Evolutionary conservation across 2,329 filamentous ascomycete genomes (phyloP), one percentile per base, ranked within the genome.

Genomic region (Fusarium sp.): DNA sequence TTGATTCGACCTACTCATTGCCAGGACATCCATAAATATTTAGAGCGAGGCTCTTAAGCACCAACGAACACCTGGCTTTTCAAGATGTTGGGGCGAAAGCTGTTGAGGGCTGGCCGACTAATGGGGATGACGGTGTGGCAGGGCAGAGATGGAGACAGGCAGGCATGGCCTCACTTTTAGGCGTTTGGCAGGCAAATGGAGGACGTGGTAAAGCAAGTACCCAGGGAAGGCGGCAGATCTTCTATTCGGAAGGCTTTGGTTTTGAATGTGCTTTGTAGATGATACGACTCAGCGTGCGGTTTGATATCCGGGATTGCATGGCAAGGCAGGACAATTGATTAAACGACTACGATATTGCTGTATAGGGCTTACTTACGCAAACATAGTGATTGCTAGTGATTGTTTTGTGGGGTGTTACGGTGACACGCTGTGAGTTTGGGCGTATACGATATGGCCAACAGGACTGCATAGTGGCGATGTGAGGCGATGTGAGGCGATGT

Each of bases 251-350:
- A 41, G 52, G 44, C 44, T 66, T 63, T 71, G 51, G 35, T 52
- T 56, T 72, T 63, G 49, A 59, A 65, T 73, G 66, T 68, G 65
- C 62, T 62, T 61, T 62, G 56, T 62, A 73, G 57, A 68, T 35
- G 51, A 50, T 53, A 58, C 51, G 54, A 67, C 63, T 65, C 30
- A 58, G 67, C 56, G 48, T 61, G 53, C 51, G 67, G 50, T 62
- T 59, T 67, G 65, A 67, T 67, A 57, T 68, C 49, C 65, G 44
- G 46, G 47, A 48, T 61, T 56, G 59, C 47, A 62, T 61, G 59
- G 46, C 49, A 61, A 49, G 56, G 51, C 44, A 71, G 60, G 60
- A 41, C 53, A 70, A 65, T 70, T 54, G 51, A 70, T 45, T 37
- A 68, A 48, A 68, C 45, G 32, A 55, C 46, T 27, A 55, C 25